These are phyloP conservation scores for Xylogone sp. DNA, from an alignment of 2,329 filamentous ascomycete genomes.

Conservation along the genomic window DNA sequence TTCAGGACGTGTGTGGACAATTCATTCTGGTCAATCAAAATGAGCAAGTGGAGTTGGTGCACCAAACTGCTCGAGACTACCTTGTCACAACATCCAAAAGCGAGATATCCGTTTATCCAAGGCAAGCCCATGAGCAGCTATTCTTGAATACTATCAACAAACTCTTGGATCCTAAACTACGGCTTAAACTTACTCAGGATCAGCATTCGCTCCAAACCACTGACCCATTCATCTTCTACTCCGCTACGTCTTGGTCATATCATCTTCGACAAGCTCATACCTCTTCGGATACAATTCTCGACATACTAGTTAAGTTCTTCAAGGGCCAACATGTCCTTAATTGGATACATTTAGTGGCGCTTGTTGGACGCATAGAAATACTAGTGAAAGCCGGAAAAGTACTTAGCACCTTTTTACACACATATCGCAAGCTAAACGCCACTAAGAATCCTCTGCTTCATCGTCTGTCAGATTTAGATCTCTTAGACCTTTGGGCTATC, in stretches of 20 bases:
- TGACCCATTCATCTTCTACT: conserved; percentile 11
- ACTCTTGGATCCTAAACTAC: no score
- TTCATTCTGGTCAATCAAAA: conserved; percentile 28
- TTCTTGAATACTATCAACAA: neutral
- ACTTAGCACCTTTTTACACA: conserved; percentile 17
- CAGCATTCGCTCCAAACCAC: no score
- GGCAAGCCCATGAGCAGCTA: conserved; percentile 1
- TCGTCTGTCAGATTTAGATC: conserved; percentile 11
- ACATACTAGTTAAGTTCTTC: conserved; percentile 24
- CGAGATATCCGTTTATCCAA: neutral
- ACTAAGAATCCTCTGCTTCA: conserved; percentile 8
- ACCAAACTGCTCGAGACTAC: conserved; percentile 34
- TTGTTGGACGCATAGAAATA: conserved; percentile 16
- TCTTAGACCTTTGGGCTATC: conserved; percentile 27
- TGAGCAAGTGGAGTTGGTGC: conserved; percentile 26
- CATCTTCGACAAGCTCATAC: conserved; percentile 15
- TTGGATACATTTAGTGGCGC: conserved; percentile 31
- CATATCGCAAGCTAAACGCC: conserved; percentile 7
- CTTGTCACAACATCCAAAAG: conserved; percentile 12
- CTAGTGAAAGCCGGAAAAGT: conserved; percentile 24
- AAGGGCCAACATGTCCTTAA: conserved; percentile 19
- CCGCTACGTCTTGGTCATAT: conserved; percentile 21
- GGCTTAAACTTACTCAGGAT: no score
- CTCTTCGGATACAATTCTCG: conserved; percentile 4
- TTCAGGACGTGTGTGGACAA: conserved; percentile 26